Evolutionary conservation across 148 eudicot species (phyloP).

Genomic region (Mesembryanthemum crystallinum): DNA sequence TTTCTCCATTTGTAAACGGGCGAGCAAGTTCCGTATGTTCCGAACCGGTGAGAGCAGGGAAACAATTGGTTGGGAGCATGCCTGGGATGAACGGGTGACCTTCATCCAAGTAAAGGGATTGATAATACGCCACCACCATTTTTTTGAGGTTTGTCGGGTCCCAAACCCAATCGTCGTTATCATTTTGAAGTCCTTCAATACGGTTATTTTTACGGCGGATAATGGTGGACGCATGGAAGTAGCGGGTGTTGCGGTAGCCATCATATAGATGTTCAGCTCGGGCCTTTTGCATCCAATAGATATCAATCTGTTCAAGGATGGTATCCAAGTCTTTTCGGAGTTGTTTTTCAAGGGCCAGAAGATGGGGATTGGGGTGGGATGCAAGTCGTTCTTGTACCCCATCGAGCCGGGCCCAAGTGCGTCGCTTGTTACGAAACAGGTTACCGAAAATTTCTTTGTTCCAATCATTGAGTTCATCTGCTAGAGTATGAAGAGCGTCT

Average conservation of each 20-base stretch:
- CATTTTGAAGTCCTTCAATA: background rate
- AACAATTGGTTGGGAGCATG: background rate
- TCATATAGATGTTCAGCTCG: background rate
- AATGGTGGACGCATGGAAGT: background rate
- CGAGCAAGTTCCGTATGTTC: no score
- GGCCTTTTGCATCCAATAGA: background rate
- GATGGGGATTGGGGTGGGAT: no score
- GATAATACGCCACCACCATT: background rate
- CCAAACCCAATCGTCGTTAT: background rate
- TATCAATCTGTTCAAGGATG: background rate
- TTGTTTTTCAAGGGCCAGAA: no score
- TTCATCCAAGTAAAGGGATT: no score
- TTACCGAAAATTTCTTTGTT: background rate
- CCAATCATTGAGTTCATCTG: background rate
- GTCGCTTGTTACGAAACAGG: background rate
- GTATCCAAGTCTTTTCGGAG: no score
- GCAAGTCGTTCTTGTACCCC: no score
- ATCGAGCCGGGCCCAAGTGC: no score
- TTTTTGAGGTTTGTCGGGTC: background rate
- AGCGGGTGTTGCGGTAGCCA: background rate
- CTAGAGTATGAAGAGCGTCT: background rate
- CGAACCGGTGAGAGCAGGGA: background rate
- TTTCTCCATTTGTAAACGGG: no score
- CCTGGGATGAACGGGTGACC: no score
- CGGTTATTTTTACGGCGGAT: background rate